Percentiles rank a stretch among this genome's conserved stretches.
Evolutionary conservation across 1,284 basidiomycete genomes (phyloP).

Genomic region (Abortiporus biennis): DNA sequence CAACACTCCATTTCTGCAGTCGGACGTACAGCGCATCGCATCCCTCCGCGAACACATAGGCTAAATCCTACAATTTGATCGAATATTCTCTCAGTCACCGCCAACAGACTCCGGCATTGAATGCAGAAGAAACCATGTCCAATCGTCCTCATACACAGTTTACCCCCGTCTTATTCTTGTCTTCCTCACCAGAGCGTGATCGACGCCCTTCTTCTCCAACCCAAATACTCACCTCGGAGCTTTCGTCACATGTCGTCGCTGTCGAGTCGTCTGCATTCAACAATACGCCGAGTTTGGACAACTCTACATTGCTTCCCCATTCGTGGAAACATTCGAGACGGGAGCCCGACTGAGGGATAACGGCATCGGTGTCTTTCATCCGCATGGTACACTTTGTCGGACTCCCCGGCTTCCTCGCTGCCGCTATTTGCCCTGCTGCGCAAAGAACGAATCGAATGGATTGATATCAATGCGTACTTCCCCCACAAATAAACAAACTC

Average conservation of each 20-base stretch:
- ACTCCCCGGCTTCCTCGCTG: conserved; percentile 20
- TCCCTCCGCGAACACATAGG: not conserved
- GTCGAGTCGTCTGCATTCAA: conserved; percentile 3
- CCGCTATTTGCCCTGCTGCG: conserved; percentile 1
- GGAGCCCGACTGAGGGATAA: conserved; percentile 17
- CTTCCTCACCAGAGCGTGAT: conserved; percentile 1
- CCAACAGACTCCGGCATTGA: conserved; percentile 15
- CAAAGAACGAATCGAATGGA: too few relatives aligned
- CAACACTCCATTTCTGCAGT: too few relatives aligned
- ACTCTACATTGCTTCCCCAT: conserved; percentile 5
- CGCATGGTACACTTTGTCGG: conserved; percentile 28
- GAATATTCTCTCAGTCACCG: not conserved
- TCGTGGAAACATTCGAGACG: conserved; percentile 10
- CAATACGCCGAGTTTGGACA: not conserved
- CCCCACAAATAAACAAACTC: too few relatives aligned
- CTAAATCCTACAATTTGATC: not conserved
- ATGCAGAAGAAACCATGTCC: conserved; percentile 13
- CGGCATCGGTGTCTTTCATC: conserved; percentile 26
- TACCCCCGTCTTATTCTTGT: not conserved
- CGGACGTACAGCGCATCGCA: too few relatives aligned
- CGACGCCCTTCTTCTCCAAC: conserved; percentile 5
- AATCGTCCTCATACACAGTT: conserved; percentile 2
- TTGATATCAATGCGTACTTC: too few relatives aligned
- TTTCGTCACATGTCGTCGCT: conserved; percentile 11
- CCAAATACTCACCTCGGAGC: conserved; percentile 6